Conservation (phyloP, 2,329 filamentous ascomycete species). For the Daldinia eschscholtzii region DNA sequence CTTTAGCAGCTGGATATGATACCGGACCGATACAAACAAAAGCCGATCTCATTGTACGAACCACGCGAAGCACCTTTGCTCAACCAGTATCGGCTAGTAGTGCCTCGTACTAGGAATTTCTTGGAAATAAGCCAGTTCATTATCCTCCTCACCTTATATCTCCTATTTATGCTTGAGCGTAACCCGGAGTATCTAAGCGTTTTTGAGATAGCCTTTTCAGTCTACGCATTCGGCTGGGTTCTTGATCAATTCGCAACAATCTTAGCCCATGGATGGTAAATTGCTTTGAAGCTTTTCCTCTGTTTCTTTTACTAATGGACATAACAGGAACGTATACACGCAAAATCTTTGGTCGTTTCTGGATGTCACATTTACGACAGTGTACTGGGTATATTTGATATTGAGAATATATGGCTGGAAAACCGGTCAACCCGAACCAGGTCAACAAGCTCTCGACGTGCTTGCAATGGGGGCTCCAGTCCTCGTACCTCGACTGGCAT, state of each 20-base stretch:
- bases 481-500: constrained; percentile 81
- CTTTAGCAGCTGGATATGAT: constrained; percentile 75
- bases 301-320: constrained; percentile 19
- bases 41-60: constrained; percentile 84
- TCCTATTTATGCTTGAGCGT: constrained; percentile 78
- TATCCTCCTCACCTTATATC: constrained; percentile 75
- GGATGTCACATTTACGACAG: constrained; percentile 80
- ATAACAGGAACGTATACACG: constrained; percentile 79
- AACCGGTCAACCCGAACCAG: constrained; percentile 60
- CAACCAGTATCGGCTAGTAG: constrained; percentile 87
- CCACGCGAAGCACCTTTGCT: constrained; percentile 79
- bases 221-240: constrained; percentile 84
- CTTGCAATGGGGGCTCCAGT: constrained; percentile 84
- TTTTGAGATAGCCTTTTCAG: constrained; percentile 74
- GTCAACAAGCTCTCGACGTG: constrained; percentile 79
- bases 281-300: constrained; percentile 15
- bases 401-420: constrained; percentile 75
- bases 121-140: constrained; percentile 82
- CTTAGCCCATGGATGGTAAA: constrained; percentile 76
- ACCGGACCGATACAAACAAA: constrained; percentile 87
- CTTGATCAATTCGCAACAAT: constrained; percentile 83
- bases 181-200: constrained; percentile 67
- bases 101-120: constrained; percentile 81
- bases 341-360: constrained; percentile 92
- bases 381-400: constrained; percentile 77